phyloP scores from a whole-genome alignment of 2,329 filamentous ascomycete species.

The Monosporascus sp. region DNA sequence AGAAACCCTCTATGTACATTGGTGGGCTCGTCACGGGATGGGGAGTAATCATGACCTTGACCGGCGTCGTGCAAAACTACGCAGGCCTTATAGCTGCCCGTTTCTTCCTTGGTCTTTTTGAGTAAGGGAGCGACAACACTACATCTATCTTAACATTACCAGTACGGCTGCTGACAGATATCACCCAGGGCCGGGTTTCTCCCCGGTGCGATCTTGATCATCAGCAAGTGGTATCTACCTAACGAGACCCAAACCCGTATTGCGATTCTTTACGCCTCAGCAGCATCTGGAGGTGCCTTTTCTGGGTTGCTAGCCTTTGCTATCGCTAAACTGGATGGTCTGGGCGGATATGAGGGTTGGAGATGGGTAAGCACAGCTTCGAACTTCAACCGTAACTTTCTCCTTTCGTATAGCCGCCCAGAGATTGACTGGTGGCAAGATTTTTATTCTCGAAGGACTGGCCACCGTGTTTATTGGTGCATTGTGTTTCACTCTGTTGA shows the following conservation, averaged over 20 bases:
- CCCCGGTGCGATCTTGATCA: constrained; percentile 28
- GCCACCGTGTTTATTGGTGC: constrained; percentile 33
- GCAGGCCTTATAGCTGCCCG: constrained; percentile 34
- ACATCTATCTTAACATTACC: not conserved
- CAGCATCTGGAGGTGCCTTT: constrained; percentile 37
- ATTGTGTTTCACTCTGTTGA: constrained; percentile 42
- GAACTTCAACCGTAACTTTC: no score
- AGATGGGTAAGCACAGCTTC: constrained; percentile 31
- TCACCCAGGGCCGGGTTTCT: constrained; percentile 26
- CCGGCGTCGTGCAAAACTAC: constrained; percentile 33
- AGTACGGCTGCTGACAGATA: constrained; percentile 1
- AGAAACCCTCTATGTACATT: constrained; percentile 40
- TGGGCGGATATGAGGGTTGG: constrained; percentile 39
- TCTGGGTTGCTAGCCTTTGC: constrained; percentile 40
- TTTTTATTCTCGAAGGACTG: constrained; percentile 50
- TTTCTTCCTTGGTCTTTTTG: constrained; percentile 35
- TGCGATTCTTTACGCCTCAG: constrained; percentile 32
- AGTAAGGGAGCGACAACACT: constrained; percentile 18
- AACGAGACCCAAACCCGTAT: constrained; percentile 25
- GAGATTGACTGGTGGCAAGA: constrained; percentile 22
- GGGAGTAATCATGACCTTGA: constrained; percentile 34
- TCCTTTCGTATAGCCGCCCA: not conserved
- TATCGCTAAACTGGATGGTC: constrained; percentile 42
- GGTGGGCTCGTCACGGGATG: constrained; percentile 29
- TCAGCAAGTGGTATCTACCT: constrained; percentile 29